Evolutionary conservation across 2,329 filamentous ascomycete species (phyloP).

Genomic region (Ophioceras dolichostomum): DNA sequence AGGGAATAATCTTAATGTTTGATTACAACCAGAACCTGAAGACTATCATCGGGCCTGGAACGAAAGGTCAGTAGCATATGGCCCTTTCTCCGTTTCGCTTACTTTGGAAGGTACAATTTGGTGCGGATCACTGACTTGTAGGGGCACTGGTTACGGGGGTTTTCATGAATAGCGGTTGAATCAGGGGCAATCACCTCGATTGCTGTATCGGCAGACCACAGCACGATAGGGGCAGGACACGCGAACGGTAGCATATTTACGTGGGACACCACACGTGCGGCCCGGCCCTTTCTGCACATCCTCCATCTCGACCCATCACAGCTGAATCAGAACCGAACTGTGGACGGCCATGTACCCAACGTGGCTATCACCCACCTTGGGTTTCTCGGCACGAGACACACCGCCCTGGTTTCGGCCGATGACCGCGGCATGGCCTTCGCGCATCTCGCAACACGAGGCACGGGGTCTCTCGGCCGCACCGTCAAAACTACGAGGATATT

Average conservation of each 20-base stretch:
- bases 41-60: conserved; percentile 84
- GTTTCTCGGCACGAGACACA: conserved; percentile 86
- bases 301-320: conserved; percentile 59
- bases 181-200: conserved; percentile 79
- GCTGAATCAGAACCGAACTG: conserved; percentile 49
- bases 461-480: conserved; percentile 71
- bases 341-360: conserved; percentile 72
- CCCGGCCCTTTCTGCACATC: conserved; percentile 80
- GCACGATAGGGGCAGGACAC: conserved; percentile 83
- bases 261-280: conserved; percentile 79
- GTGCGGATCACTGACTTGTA: too few relatives aligned
- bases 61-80: conserved; percentile 63
- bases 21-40: conserved; percentile 96
- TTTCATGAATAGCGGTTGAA: conserved; percentile 59
- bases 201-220: conserved; percentile 86
- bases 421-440: conserved; percentile 97
- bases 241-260: conserved; percentile 87
- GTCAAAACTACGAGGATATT: conserved; percentile 86
- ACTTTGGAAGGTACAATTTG: not conserved
- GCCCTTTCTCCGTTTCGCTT: not conserved
- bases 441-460: conserved; percentile 82
- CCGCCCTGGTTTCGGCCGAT: conserved; percentile 89
- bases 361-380: conserved; percentile 80
- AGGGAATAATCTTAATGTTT: conserved; percentile 89
- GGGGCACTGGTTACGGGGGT: too few relatives aligned